phyloP scores from a whole-genome alignment of 2,329 filamentous ascomycete genomes.

The Hypocreales sp. region DNA sequence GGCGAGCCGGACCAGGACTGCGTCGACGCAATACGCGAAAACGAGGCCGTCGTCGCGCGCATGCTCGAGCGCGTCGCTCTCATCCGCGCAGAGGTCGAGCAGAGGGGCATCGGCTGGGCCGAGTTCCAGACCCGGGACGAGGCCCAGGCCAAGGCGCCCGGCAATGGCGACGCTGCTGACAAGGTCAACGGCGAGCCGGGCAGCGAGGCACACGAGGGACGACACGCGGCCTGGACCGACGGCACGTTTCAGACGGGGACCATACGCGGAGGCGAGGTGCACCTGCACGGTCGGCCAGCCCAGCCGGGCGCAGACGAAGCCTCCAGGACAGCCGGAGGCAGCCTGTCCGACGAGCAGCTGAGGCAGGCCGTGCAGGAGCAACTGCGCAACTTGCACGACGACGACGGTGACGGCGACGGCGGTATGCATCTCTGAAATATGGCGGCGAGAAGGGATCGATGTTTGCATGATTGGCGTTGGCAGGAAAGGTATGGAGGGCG shows the following conservation, averaged over 20 bases:
- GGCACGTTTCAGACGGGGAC: constrained; percentile 48
- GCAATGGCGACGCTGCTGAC: constrained; percentile 4
- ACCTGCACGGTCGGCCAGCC: constrained; percentile 20
- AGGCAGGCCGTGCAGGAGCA: constrained; percentile 37
- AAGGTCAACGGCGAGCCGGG: not conserved
- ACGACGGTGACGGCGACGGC: constrained; percentile 28
- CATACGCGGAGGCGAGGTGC: constrained; percentile 33
- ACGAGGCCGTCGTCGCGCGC: constrained; percentile 50
- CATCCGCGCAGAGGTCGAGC: constrained; percentile 48
- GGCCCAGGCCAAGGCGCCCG: constrained; percentile 15
- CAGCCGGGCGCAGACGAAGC: constrained; percentile 4
- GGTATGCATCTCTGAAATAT: constrained; percentile 42
- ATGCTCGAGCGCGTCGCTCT: constrained; percentile 52
- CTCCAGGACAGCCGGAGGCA: constrained; percentile 22
- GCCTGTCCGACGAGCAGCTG: constrained; percentile 43
- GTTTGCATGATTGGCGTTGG: constrained; percentile 1
- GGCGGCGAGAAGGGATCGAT: not conserved
- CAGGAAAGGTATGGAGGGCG: not conserved
- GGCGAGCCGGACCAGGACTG: constrained; percentile 48
- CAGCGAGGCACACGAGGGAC: constrained; percentile 1
- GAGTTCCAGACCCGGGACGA: constrained; percentile 37
- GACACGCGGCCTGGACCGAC: constrained; percentile 39
- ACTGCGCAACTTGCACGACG: constrained; percentile 29
- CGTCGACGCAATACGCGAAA: constrained; percentile 58
- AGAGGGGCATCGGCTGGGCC: constrained; percentile 37